These are phyloP conservation scores for Wolfiporia cocos DNA, from an alignment of 1,284 basidiomycete genomes.

Conservation along the genomic window DNA sequence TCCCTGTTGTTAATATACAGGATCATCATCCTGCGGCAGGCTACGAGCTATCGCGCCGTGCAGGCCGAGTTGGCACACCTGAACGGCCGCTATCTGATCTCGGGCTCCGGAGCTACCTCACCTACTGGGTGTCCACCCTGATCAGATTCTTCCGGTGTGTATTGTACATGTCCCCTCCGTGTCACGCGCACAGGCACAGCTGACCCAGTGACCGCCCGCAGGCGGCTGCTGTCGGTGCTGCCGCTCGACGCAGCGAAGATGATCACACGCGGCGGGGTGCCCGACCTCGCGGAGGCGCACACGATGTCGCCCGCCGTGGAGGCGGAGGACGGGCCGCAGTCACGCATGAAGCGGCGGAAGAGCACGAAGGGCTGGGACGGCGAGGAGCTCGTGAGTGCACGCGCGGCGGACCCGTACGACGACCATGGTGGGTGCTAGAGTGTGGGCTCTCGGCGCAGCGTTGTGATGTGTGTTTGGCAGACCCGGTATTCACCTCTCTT, in stretches of 20 bases:
- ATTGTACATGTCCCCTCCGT: conserved; percentile 8
- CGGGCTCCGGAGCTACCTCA: conserved; percentile 86
- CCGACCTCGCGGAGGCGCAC: conserved; percentile 32
- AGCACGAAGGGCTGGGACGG: conserved; percentile 63
- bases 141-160: conserved; percentile 74
- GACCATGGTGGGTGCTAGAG: conserved; percentile 12
- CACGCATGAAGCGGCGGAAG: conserved; percentile 37
- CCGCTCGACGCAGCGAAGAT: conserved; percentile 43
- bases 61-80: conserved; percentile 83
- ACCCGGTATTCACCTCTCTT: conserved; percentile 35
- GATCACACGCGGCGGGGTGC: conserved; percentile 31
- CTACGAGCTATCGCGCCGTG: conserved; percentile 83
- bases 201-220: conserved; percentile 19
- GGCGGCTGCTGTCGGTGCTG: conserved; percentile 52
- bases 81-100: conserved; percentile 94
- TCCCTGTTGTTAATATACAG: background rate
- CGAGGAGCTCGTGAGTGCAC: conserved; percentile 30
- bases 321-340: conserved; percentile 24
- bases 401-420: conserved; percentile 18
- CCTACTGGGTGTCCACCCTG: conserved; percentile 87
- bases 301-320: conserved; percentile 32
- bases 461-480: conserved; percentile 8
- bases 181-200: conserved; percentile 1
- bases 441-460: conserved; percentile 1
- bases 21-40: conserved; percentile 49